Base-by-base conservation (phyloP, 495 filamentous ascomycete genomes). In the Symbiotaphrina buchneri region DNA sequence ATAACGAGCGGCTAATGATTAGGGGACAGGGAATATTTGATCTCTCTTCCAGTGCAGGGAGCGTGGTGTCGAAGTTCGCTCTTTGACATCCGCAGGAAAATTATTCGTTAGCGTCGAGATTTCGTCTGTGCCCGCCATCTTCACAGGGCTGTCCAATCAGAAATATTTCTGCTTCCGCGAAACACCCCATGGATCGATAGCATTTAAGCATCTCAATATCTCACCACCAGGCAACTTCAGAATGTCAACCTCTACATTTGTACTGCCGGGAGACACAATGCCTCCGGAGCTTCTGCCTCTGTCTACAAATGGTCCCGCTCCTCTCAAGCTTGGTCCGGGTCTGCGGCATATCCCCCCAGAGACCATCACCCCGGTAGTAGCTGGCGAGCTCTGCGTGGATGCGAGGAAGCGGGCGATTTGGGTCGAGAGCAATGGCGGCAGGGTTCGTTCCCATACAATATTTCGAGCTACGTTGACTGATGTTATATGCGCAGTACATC, bases 311-410 rank as follows among this genome's bases (percentile, higher is more conserved):
- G 60, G 59, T 13, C 68, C 65, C 39, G 58, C 65, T 33, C 61
- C 81, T 18, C 59, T 97, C 36, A 75, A 74, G 40, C 61, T 97
- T 18, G 87, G 87, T 19, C 79, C 82, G 7, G 87, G 87, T 21
- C 61, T 94, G 21, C 68, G 64, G 16, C 74, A 82, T 43, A 65
- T 67, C 25, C 74, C 70, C 10, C 75, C 78, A 16, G 56, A 56
- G 31, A 67, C 69, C 18, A 59, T 94, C 30, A 55, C 70, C 18
- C 67, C 83, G 11, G 75, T 74, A 13, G 66, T 78, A 32, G 71
- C 82, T n/a, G 87, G 90, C 21, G 53, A 76, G 16, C 54, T 95
- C 13, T 63, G 68, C 20, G 68, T 68, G 18, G 81, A 95, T 47
- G 53, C 50, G 28, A 69, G 63, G 47, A 81, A 84, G 49, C 80